A percentile compares a stretch with the other conserved stretches of the same genome.
Evolutionary conservation across 1,284 basidiomycete species (phyloP).

Genomic region (Coniferiporia weirii): DNA sequence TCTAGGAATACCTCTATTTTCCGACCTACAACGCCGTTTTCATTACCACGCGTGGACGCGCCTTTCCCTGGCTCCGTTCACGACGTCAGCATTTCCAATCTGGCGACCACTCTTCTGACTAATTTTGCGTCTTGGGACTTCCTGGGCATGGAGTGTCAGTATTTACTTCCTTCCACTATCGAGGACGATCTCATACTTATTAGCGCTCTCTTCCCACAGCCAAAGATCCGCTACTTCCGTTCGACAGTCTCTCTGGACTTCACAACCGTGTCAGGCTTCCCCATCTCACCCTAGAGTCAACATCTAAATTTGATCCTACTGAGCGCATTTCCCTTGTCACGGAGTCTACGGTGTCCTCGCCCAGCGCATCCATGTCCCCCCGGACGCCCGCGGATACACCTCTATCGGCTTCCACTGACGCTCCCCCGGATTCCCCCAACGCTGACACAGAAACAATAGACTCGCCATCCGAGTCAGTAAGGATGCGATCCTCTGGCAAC

Average conservation of each 20-base stretch:
- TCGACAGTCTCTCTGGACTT: conserved; percentile 12
- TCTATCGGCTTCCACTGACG: conserved; percentile 13
- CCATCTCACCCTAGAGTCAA: conserved; percentile 15
- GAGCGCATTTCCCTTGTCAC: conserved; percentile 16
- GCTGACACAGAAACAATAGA: conserved; percentile 9
- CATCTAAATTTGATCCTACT: conserved; percentile 3
- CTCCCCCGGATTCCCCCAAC: conserved; percentile 12
- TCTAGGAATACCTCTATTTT: neutral
- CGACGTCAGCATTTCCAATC: conserved; percentile 21
- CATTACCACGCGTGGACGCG: conserved; percentile 13
- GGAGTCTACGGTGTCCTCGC: conserved; percentile 17
- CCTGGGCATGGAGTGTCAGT: conserved; percentile 27
- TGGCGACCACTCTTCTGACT: conserved; percentile 25
- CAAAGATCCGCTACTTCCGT: conserved; percentile 22
- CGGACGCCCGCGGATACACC: conserved; percentile 15
- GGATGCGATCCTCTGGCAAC: conserved; percentile 17
- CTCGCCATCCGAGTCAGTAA: conserved; percentile 12
- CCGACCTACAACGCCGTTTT: neutral
- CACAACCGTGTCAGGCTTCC: conserved; percentile 17
- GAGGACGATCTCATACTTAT: conserved; percentile 8
- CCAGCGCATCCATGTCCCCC: conserved; percentile 19
- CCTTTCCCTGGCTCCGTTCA: conserved; percentile 13
- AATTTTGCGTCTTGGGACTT: conserved; percentile 27
- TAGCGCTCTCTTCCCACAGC: conserved; percentile 18
- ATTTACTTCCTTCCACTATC: conserved; percentile 15